Evolutionary conservation across 1,284 basidiomycete genomes (phyloP).

Genomic region (Anthracocystis walkeri): DNA sequence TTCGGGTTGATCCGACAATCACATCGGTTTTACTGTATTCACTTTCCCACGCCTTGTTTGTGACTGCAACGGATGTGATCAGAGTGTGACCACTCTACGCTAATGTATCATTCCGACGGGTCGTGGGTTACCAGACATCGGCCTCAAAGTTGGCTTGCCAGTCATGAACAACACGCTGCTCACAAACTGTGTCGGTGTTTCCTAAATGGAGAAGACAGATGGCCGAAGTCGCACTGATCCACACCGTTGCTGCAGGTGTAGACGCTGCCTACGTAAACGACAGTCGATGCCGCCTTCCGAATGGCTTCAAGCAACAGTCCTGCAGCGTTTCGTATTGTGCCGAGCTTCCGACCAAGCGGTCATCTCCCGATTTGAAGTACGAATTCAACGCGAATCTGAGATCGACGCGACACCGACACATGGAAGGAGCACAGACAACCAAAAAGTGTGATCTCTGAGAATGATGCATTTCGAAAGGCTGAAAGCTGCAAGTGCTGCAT

Average conservation of each 20-base stretch:
- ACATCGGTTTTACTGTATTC: too few species aligned
- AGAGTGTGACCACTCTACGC: too few species aligned
- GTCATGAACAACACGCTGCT: too few species aligned
- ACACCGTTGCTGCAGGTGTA: background rate
- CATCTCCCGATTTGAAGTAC: conserved; percentile 16
- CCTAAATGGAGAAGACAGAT: too few species aligned
- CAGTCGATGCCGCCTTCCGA: background rate
- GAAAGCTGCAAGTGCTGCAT: conserved; percentile 2
- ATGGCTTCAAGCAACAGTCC: background rate
- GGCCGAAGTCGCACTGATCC: background rate
- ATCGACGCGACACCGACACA: conserved; percentile 18
- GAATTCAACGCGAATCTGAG: background rate
- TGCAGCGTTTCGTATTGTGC: too few species aligned
- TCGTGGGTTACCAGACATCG: too few species aligned
- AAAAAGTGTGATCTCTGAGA: conserved; percentile 29
- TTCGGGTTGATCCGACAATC: too few species aligned
- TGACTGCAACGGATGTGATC: too few species aligned
- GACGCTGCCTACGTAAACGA: background rate
- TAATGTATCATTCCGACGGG: too few species aligned
- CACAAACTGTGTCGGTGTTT: too few species aligned
- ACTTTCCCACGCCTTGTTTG: too few species aligned
- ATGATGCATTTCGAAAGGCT: background rate
- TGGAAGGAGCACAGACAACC: conserved; percentile 16
- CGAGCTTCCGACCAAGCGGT: conserved; percentile 36
- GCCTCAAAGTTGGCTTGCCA: too few species aligned